phyloP scores from a whole-genome alignment of 225 moss, liverwort and hornwort species.

The Physcomitrellopsis africana region DNA sequence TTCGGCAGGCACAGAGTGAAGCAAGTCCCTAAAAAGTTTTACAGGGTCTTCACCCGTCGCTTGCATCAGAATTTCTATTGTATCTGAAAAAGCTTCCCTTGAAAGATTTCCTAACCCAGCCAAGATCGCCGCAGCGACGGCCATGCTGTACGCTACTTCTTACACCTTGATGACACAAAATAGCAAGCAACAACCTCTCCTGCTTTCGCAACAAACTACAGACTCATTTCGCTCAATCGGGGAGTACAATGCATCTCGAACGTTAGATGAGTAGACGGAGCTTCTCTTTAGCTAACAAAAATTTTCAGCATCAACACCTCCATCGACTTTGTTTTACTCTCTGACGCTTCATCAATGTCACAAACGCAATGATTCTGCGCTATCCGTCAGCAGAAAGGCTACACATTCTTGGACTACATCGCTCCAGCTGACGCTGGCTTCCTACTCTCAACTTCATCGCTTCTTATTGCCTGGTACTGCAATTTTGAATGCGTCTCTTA shows the following conservation, averaged over 20 bases:
- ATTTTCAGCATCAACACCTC: not conserved
- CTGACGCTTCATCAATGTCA: not conserved
- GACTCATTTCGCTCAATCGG: constrained; percentile 1
- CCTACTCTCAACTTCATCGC: not conserved
- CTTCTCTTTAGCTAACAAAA: not conserved
- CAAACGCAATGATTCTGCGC: too few species aligned
- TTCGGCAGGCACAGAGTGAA: constrained; percentile 35
- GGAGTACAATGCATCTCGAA: not conserved
- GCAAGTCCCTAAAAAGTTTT: constrained; percentile 44
- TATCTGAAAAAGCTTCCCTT: constrained; percentile 26
- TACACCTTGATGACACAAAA: constrained; percentile 16
- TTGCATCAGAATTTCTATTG: constrained; percentile 53
- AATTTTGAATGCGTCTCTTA: not conserved
- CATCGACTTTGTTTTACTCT: not conserved
- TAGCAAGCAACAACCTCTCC: not conserved
- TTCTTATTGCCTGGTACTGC: not conserved
- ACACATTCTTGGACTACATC: constrained; percentile 9
- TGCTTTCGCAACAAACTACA: not conserved
- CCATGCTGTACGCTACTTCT: constrained; percentile 28
- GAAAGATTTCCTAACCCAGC: constrained; percentile 38
- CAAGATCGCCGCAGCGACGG: constrained; percentile 34
- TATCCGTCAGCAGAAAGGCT: not conserved
- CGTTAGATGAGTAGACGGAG: not conserved
- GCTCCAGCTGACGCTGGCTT: constrained; percentile 2
- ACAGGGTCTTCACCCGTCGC: constrained; percentile 42